Percentiles rank a stretch among this genome's conserved stretches.
Evolutionary conservation across 495 filamentous ascomycete genomes (phyloP).

Genomic region (Lasiosphaeria hispida): DNA sequence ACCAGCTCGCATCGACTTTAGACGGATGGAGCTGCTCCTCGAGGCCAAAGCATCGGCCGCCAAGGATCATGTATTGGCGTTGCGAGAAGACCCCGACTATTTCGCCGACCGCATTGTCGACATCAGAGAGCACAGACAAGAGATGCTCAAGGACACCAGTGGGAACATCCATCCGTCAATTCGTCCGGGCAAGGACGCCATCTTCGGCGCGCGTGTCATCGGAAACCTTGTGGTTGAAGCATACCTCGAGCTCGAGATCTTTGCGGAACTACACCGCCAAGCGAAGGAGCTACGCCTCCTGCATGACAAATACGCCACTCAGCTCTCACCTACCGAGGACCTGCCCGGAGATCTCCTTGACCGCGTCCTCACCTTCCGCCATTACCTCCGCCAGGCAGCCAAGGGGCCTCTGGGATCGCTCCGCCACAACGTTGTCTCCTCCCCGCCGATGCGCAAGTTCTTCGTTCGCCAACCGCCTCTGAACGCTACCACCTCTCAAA

Average conservation of each 20-base stretch:
- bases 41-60: constrained; percentile 35
- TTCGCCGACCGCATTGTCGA: constrained; percentile 41
- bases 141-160: constrained; percentile 32
- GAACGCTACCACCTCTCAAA: constrained; percentile 31
- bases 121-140: constrained; percentile 42
- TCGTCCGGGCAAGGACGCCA: background rate
- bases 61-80: constrained; percentile 50
- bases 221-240: constrained; percentile 10
- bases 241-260: constrained; percentile 12
- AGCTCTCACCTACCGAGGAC: constrained; percentile 5
- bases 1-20: constrained; percentile 42
- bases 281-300: constrained; percentile 7
- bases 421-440: no score
- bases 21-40: constrained; percentile 39
- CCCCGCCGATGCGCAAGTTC: constrained; percentile 20
- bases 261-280: constrained; percentile 16
- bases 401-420: no score
- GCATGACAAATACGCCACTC: background rate
- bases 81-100: constrained; percentile 57
- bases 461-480: background rate
- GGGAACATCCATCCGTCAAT: constrained; percentile 29
- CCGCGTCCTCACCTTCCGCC: background rate
- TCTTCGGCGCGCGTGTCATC: constrained; percentile 19
- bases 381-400: no score
- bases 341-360: constrained; percentile 8